Evolutionary conservation across 768 basidiomycete species (phyloP).

Genomic region (Rhodotorula graminis): DNA sequence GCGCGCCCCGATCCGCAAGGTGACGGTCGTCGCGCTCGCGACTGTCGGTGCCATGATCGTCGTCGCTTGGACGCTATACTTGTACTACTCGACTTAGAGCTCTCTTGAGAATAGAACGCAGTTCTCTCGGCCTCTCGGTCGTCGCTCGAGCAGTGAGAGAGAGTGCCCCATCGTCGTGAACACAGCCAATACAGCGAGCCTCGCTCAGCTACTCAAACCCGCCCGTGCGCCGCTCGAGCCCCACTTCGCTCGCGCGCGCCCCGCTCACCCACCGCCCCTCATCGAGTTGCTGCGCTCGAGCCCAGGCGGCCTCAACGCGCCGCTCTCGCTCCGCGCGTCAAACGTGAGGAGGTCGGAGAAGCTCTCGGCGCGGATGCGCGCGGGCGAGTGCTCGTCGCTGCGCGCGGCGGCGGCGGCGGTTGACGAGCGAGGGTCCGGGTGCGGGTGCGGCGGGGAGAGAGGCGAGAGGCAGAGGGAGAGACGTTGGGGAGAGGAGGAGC

Average conservation of each 20-base stretch:
- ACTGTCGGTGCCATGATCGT: constrained; percentile 7
- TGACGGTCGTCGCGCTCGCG: background rate
- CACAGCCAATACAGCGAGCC: too few relatives aligned
- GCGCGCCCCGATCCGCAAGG: background rate
- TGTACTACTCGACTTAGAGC: constrained; percentile 9
- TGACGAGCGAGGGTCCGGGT: too few relatives aligned
- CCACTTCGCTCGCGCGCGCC: too few relatives aligned
- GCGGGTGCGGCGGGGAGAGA: background rate
- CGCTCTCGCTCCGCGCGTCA: background rate
- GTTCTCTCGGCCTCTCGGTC: too few relatives aligned
- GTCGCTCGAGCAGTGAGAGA: too few relatives aligned
- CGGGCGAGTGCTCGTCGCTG: background rate
- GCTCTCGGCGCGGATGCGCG: constrained; percentile 15
- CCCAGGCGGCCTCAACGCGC: background rate
- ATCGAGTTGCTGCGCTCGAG: constrained; percentile 7
- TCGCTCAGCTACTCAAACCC: too few relatives aligned
- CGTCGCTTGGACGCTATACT: constrained; percentile 16
- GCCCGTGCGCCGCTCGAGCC: background rate
- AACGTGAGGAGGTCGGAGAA: constrained; percentile 20
- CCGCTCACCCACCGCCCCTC: background rate
- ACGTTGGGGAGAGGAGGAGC: background rate
- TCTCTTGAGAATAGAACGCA: too few relatives aligned
- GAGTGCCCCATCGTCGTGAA: too few relatives aligned
- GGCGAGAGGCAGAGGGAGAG: background rate
- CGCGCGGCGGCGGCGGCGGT: background rate